Base-by-base conservation (phyloP, 805 yeast genomes). In the Metschnikowia drakensbergensis region DNA sequence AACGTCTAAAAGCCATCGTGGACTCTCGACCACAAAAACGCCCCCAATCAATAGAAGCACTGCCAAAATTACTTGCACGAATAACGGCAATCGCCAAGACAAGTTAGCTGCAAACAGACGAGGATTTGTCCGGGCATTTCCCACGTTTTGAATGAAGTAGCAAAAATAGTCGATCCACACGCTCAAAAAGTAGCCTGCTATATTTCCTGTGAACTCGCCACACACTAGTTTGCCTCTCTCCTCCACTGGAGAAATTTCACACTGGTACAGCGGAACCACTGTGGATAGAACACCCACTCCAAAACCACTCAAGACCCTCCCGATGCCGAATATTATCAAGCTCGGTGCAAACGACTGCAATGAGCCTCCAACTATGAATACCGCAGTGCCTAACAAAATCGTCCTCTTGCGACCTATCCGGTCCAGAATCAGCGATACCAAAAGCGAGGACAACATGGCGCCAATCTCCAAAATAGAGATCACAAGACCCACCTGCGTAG, bases 151-250 rank as follows among this genome's bases (percentile, higher is more conserved):
- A 38, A 87, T 71, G 58, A 72, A 86, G 42, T 86, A 83, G 62
- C 90, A 84, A 40, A 76, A 72, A 62, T 86, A 90, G 67, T 88
- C 96, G 3, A 87, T 82, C 96, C 96, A 89, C 25, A 89, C 92
- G 42, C 94, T 84, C 22, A 84, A 70, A 2, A 88, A 78, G 64
- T 88, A 90, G 5, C 96, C 97, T 5, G 83, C 61, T 37, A 89
- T 82, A 66, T 88, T 89, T 8, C 96, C 95, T 0, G 95, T 84
- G 66, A 88, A 90, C 62, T 89, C 95, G 33, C 88, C 85, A 62
- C 96, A 87, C 3, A 92, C 96, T 46, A 88, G 72, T 59, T 81
- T 79, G 2, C 96, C 96, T 60, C 96, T 76, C 56, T 86, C 87
- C 60, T 87, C 87, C 25, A 90, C 85, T 1, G 96, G 96, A 5